Evolutionary conservation across 1,284 basidiomycete species (phyloP).

Genomic region (Chondrostereum purpureum): DNA sequence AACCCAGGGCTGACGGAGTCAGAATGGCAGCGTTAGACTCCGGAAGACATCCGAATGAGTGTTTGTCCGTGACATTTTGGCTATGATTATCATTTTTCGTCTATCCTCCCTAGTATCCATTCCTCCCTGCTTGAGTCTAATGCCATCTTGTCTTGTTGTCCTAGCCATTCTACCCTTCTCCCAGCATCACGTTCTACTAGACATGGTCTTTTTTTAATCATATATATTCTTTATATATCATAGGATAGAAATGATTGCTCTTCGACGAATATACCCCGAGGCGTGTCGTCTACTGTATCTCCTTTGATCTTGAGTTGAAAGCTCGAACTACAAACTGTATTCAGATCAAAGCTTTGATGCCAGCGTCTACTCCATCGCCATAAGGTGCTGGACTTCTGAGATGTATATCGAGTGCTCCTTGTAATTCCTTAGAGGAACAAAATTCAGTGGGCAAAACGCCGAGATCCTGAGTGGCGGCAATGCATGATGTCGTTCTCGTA

Average conservation of each 20-base stretch:
- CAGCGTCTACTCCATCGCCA: conserved; percentile 24
- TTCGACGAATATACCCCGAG: neutral
- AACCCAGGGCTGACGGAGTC: conserved; percentile 42
- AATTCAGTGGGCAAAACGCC: no score
- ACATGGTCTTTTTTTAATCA: no score
- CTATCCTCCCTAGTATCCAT: no score
- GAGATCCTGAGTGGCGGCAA: neutral
- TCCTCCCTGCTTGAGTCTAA: no score
- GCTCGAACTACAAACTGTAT: neutral
- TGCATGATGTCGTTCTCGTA: no score
- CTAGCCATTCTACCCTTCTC: no score
- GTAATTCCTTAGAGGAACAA: no score
- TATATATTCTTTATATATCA: neutral
- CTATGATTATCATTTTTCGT: neutral
- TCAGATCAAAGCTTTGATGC: conserved; percentile 1
- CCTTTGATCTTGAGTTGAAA: neutral
- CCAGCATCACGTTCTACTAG: no score
- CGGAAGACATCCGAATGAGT: neutral
- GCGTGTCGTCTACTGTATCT: neutral
- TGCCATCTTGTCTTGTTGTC: no score
- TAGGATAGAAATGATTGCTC: neutral
- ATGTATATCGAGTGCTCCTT: no score
- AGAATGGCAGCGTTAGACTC: neutral
- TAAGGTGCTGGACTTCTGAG: conserved; percentile 19
- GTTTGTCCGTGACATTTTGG: no score